A percentile compares a stretch with the other conserved stretches of the same genome.
phyloP scores from a whole-genome alignment of 2,329 filamentous ascomycete species.

The Ascochyta koolunga region DNA sequence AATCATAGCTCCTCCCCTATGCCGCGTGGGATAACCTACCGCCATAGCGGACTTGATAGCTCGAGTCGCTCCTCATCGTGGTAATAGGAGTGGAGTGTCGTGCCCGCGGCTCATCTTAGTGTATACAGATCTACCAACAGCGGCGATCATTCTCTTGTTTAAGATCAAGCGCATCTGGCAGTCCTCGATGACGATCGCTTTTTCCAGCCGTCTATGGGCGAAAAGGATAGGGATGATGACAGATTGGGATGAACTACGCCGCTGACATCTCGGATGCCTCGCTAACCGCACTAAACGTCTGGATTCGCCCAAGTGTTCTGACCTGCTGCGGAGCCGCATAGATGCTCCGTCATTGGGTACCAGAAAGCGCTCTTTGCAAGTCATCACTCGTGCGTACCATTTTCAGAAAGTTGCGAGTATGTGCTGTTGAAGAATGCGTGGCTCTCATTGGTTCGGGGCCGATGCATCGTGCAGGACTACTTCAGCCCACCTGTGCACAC shows the following conservation, averaged over 20 bases:
- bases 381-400: not conserved
- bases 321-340: not conserved
- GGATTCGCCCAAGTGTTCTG: not conserved
- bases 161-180: not conserved
- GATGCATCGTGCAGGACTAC: no score
- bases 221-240: not conserved
- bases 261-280: slow-evolving; percentile 1
- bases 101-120: not conserved
- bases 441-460: not conserved
- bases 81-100: not conserved
- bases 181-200: not conserved
- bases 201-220: not conserved
- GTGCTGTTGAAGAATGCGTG: not conserved
- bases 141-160: not conserved
- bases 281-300: not conserved
- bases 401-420: not conserved
- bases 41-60: not conserved
- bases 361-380: not conserved
- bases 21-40: not conserved
- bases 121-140: slow-evolving; percentile 6
- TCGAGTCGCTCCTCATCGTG: not conserved
- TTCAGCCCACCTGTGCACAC: no score
- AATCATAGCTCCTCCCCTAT: not conserved
- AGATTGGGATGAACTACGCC: slow-evolving; percentile 1
- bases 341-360: not conserved